Conservation (phyloP, 306 rosid species). For the Pterocarpus santalinus region DNA sequence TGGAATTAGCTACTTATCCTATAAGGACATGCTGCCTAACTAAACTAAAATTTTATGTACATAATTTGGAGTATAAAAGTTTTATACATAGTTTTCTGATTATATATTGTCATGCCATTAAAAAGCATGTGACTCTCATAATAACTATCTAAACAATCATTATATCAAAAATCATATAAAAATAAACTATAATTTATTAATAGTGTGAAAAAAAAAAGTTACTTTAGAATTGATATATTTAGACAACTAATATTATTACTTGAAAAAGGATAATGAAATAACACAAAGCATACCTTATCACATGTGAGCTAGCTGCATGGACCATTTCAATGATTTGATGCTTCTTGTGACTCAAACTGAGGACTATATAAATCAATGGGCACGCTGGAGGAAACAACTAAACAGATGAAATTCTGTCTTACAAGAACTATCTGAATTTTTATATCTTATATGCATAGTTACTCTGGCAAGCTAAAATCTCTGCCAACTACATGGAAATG, state of each 20-base stretch:
- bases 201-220: background rate
- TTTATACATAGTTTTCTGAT: background rate
- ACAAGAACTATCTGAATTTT: constrained; percentile 18
- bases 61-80: background rate
- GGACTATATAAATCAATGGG: constrained; percentile 34
- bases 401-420: constrained; percentile 32
- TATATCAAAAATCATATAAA: background rate
- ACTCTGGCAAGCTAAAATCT: constrained; percentile 25
- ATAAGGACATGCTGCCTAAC: constrained; percentile 39
- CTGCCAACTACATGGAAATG: constrained; percentile 48
- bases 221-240: background rate
- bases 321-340: constrained; percentile 43
- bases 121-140: too few relatives aligned
- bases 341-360: constrained; percentile 33
- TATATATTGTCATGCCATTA: background rate
- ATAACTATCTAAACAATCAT: too few relatives aligned
- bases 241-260: constrained; percentile 7
- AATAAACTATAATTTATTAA: background rate
- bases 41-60: constrained; percentile 10
- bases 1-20: constrained; percentile 32
- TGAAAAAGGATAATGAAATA: constrained; percentile 23
- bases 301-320: constrained; percentile 48
- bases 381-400: constrained; percentile 11
- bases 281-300: constrained; percentile 37
- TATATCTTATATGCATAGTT: background rate